Base-by-base conservation (phyloP, 1,139 yeast genomes). In the Yamadazyma atlantica region DNA sequence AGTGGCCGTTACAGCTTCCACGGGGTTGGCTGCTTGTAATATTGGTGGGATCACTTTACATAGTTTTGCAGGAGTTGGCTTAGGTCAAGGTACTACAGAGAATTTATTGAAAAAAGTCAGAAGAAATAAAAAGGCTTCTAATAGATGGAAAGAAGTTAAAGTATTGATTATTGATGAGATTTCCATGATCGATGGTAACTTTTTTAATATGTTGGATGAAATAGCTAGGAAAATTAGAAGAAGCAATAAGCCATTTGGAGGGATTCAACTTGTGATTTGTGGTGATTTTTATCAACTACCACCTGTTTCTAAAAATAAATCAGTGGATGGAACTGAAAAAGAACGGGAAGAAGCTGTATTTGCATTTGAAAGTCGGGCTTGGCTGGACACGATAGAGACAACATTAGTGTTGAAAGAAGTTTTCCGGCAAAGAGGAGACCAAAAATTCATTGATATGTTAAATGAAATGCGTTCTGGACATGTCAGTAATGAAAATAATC, bases 241-340 rank as follows among this genome's bases (percentile, higher is more conserved):
- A 26, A 71, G 60, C 40, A 57, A 57, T 7, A 37, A 42, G 29
- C 95, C 96, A 0, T 89, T 89, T 67, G 97, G 97, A 12, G 97
- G 96, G 0, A 84, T 89, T 27, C 97, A 89, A 51, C 52, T 89
- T 9, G 77, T 89, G 26, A 75, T 86, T 32, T 84, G 94, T 57
- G 97, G 97, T 3, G 97, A 89, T 60, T 88, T 89, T 58, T 89
- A 82, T 58, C 97, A 89, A 57, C 65, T 89, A 30, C 97, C 97
- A 0, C 97, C 97, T 0, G 95, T 89, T 2, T 58, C 55, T 41
- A 65, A 53, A 45, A 52, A 51, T 16, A 42, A 50, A 7, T 40
- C 45, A 33, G 46, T 49, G 16, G 66, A 58, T 26, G 64, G 64
- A 2, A 49, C 49, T 4, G 56, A 52, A 23, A 40, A 38, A 8